Conservation (phyloP, 139 green algal genomes). For the Chlorella sorokiniana region DNA sequence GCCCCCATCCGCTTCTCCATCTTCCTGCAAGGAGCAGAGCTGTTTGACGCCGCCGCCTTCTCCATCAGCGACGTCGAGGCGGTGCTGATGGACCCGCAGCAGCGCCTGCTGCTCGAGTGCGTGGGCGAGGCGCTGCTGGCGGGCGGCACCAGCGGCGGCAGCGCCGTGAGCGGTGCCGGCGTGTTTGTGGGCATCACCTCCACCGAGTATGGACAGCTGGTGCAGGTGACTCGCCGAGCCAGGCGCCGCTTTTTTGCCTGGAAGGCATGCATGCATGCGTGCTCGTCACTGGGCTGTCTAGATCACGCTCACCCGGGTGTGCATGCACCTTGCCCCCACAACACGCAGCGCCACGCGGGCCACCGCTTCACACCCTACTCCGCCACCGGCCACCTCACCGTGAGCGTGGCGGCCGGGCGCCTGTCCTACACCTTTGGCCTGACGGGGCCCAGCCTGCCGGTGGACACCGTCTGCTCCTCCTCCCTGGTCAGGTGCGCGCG, state of each 20-base stretch:
- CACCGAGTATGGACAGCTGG: conserved; percentile 46
- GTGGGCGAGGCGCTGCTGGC: conserved; percentile 40
- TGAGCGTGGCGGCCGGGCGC: conserved; percentile 70
- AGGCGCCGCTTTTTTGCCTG: not conserved
- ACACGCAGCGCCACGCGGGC: conserved; percentile 30
- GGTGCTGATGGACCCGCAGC: conserved; percentile 85
- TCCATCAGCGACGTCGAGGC: conserved; percentile 73
- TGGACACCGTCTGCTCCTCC: conserved; percentile 63
- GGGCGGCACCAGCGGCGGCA: not conserved
- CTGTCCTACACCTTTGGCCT: conserved; percentile 67
- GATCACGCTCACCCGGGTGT: no score
- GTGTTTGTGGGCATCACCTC: conserved; percentile 74
- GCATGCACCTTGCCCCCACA: no score
- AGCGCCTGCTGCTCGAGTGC: conserved; percentile 80
- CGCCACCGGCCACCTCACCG: conserved; percentile 75
- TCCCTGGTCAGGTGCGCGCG: conserved; percentile 51
- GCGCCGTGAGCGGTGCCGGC: conserved; percentile 32
- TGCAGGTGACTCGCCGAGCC: not conserved
- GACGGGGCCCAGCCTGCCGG: conserved; percentile 57
- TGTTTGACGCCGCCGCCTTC: conserved; percentile 80
- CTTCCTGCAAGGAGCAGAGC: conserved; percentile 54
- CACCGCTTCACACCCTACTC: conserved; percentile 66
- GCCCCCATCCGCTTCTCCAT: conserved; percentile 36
- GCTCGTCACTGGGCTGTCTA: no score
- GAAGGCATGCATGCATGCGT: no score